These are phyloP conservation scores for Plantago elongata DNA, from an alignment of 257 asterid genomes.

Conservation along the genomic window DNA sequence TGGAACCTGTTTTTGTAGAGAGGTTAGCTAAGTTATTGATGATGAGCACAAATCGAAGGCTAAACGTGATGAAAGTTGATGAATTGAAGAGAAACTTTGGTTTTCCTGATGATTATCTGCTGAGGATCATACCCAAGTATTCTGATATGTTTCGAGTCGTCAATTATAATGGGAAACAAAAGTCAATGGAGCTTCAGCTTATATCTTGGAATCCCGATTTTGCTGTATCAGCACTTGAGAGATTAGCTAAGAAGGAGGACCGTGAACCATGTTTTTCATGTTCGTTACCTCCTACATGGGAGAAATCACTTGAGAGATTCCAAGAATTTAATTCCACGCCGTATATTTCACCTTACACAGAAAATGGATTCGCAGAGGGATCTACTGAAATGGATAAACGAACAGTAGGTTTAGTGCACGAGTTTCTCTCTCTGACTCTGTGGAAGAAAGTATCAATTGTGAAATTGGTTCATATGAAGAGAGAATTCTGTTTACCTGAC, in stretches of 20 bases:
- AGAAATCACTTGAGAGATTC: slow-evolving; percentile 74
- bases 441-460: slow-evolving; percentile 76
- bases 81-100: slow-evolving; percentile 72
- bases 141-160: slow-evolving; percentile 61
- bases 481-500: slow-evolving; percentile 69
- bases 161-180: slow-evolving; percentile 60
- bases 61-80: slow-evolving; percentile 57
- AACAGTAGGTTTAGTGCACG: slow-evolving; percentile 66
- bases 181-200: slow-evolving; percentile 85
- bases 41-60: slow-evolving; percentile 75
- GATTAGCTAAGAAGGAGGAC: slow-evolving; percentile 39
- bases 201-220: slow-evolving; percentile 53
- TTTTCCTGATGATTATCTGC: slow-evolving; percentile 84
- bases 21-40: slow-evolving; percentile 72
- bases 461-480: slow-evolving; percentile 67
- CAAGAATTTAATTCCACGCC: slow-evolving; percentile 71
- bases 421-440: slow-evolving; percentile 65
- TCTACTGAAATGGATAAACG: slow-evolving; percentile 71
- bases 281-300: slow-evolving; percentile 64
- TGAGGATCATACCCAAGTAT: slow-evolving; percentile 72
- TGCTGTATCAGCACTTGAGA: slow-evolving; percentile 63
- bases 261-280: slow-evolving; percentile 55
- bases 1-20: slow-evolving; percentile 59
- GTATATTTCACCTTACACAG: slow-evolving; percentile 66
- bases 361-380: slow-evolving; percentile 40